These are phyloP conservation scores for Zasmidium angulare DNA, from an alignment of 2,329 filamentous ascomycete genomes.

Conservation along the genomic window DNA sequence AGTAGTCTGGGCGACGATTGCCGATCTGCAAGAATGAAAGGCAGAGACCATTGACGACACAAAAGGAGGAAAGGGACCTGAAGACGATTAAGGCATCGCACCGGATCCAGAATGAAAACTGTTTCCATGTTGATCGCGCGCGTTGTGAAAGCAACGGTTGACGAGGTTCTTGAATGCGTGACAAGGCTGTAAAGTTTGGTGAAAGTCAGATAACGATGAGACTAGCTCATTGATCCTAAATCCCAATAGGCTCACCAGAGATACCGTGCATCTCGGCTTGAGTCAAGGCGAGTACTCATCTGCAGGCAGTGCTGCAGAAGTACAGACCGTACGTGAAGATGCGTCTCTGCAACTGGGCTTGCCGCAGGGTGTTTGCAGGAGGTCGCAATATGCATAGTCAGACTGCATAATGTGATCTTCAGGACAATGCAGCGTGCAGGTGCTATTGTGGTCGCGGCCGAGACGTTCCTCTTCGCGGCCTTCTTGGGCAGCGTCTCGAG, in stretches of 20 bases:
- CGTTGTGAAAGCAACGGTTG: not conserved
- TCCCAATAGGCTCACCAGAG: not conserved
- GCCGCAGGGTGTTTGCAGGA: no score
- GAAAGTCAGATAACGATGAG: not conserved
- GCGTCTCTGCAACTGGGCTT: no score
- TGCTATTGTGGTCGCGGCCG: not conserved
- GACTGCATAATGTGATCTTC: no score
- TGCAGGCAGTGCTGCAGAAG: no score
- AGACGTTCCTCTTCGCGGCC: not conserved
- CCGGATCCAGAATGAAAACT: slow-evolving; percentile 4
- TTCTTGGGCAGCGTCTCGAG: not conserved
- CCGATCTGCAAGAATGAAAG: slow-evolving; percentile 14
- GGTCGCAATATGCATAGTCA: no score
- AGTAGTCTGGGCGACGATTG: not conserved
- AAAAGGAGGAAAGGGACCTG: slow-evolving; percentile 22
- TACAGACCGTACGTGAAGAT: no score
- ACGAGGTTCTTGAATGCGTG: not conserved
- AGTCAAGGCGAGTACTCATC: no score
- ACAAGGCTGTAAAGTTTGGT: not conserved
- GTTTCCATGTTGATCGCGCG: not conserved
- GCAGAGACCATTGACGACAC: slow-evolving; percentile 19
- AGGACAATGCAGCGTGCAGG: not conserved
- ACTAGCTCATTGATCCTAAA: not conserved
- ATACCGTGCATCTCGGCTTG: not conserved
- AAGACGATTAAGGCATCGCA: slow-evolving; percentile 13